Base-by-base conservation (phyloP, 2,329 filamentous ascomycete genomes). In the Fusarium tjaetaba region DNA sequence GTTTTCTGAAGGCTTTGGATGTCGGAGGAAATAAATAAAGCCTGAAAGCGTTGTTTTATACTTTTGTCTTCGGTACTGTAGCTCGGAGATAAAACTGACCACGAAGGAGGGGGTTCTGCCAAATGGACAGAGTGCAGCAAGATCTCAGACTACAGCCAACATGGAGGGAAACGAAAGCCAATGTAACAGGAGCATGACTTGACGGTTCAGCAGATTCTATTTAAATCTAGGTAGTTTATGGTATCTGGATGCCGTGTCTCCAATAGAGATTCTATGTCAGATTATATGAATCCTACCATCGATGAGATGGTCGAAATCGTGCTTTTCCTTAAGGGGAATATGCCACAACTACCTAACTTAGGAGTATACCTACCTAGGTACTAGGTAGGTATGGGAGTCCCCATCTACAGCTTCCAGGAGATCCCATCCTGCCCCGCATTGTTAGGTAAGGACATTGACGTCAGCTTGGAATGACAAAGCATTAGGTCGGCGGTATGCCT, bases 81-180 rank as follows among this genome's bases (percentile, higher is more conserved):
- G 55, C 67, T 73, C 71, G 71, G 71, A 74, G 43, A 68, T 73
- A 68, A 66, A 39, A 45, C 48, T 34, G n/a, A 7, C 26, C 28
- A 48, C 45, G 49, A 30, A 61, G n/a, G 34, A 42, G 51, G 51
- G 51, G 34, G 15, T 28, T 55, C 34, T 28, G 26, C 49, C 32
- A 36, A n/a, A 36, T 26, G 51, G 9, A 28, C 11, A 39, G 51
- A 55, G 24, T 30, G 20, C 51, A 55, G 15, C 34, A n/a, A 55
- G 36, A 26, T 36, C 15, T 26, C n/a, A 26, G 24, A 30, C 26
- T 30, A 28, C 51, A 42, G 26, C 34, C 26, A 41, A 16, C 26
- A 11, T 26, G 26, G 26, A 26, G 4, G 32, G 20, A 41, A 41
- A 41, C 14, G 20, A 53, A 13, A 24, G 51, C 11, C 20, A n/a